A percentile compares a stretch with the other conserved stretches of the same genome.
phyloP scores from a whole-genome alignment of 805 yeast genomes.

The Nakazawaea wickerhamii region DNA sequence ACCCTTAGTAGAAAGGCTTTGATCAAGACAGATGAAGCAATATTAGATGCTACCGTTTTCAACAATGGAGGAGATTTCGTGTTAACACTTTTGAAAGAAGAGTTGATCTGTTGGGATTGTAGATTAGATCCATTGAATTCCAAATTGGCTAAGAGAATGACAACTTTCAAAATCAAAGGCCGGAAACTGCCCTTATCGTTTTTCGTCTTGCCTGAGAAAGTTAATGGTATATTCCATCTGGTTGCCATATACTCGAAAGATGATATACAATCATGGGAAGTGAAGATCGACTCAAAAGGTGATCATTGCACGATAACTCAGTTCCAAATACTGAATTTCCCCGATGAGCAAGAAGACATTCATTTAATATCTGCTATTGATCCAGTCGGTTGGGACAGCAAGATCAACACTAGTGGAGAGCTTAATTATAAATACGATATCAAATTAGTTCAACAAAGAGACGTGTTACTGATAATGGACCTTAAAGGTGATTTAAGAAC shows the following conservation, averaged over 20 bases:
- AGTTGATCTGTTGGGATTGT: constrained; percentile 61
- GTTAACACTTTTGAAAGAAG: constrained; percentile 36
- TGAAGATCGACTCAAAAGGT: constrained; percentile 17
- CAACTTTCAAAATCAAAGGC: not conserved
- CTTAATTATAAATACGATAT: constrained; percentile 9
- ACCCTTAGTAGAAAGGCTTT: constrained; percentile 31
- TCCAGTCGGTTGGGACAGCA: constrained; percentile 52
- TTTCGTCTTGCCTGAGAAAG: constrained; percentile 30
- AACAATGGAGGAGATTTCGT: constrained; percentile 38
- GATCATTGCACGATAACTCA: constrained; percentile 21
- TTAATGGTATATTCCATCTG: constrained; percentile 32
- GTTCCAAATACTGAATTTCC: constrained; percentile 33
- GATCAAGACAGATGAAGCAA: constrained; percentile 39
- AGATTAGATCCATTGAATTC: constrained; percentile 21
- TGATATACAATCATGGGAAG: constrained; percentile 36
- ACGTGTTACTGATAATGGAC: constrained; percentile 57
- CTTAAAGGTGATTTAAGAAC: constrained; percentile 41
- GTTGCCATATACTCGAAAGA: constrained; percentile 44
- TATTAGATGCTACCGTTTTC: constrained; percentile 43
- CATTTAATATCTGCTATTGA: constrained; percentile 54
- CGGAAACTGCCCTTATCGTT: constrained; percentile 21
- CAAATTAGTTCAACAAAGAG: constrained; percentile 27
- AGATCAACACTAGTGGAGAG: constrained; percentile 13
- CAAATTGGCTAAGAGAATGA: constrained; percentile 14
- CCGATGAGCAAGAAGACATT: constrained; percentile 30